Percentiles rank a stretch among this genome's conserved stretches.
phyloP scores from a whole-genome alignment of 306 rosid species.

The Cyclanthera cordifolia region DNA sequence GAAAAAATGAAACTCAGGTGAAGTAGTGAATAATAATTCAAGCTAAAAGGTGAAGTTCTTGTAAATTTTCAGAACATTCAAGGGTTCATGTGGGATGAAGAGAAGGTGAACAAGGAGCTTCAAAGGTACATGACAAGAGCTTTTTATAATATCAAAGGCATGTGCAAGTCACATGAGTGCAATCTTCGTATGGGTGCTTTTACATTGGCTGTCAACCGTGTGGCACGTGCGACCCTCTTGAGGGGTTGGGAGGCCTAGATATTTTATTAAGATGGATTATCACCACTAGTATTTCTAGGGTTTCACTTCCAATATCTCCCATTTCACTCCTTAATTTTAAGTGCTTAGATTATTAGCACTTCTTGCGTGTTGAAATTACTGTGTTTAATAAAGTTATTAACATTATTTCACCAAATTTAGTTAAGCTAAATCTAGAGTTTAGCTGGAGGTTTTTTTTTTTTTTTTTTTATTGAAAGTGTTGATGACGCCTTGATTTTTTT shows the following conservation, averaged over 20 bases:
- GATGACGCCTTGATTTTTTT: too few species aligned
- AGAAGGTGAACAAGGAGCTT: slow-evolving; percentile 44
- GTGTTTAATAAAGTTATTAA: not conserved
- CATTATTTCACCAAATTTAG: not conserved
- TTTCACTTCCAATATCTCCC: too few species aligned
- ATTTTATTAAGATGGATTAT: not conserved
- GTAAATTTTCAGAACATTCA: slow-evolving; percentile 32
- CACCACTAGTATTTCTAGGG: too few species aligned
- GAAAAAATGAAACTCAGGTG: not conserved
- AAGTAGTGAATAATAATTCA: not conserved
- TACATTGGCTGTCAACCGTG: slow-evolving; percentile 42
- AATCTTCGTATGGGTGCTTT: slow-evolving; percentile 53
- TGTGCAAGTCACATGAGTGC: slow-evolving; percentile 46
- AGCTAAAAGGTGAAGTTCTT: not conserved
- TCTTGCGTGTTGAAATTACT: not conserved
- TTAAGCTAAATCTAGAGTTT: not conserved
- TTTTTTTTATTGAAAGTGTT: too few species aligned
- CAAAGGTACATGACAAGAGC: slow-evolving; percentile 42
- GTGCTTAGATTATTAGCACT: not conserved
- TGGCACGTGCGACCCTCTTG: slow-evolving; percentile 41
- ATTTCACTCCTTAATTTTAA: not conserved
- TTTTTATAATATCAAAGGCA: slow-evolving; percentile 31
- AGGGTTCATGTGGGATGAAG: slow-evolving; percentile 52
- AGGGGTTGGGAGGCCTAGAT: slow-evolving; percentile 50
- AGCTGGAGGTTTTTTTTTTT: not conserved